A percentile compares a stretch with the other conserved stretches of the same genome.
Evolutionary conservation across 495 filamentous ascomycete genomes (phyloP).

Genomic region (Rusavskia elegans): DNA sequence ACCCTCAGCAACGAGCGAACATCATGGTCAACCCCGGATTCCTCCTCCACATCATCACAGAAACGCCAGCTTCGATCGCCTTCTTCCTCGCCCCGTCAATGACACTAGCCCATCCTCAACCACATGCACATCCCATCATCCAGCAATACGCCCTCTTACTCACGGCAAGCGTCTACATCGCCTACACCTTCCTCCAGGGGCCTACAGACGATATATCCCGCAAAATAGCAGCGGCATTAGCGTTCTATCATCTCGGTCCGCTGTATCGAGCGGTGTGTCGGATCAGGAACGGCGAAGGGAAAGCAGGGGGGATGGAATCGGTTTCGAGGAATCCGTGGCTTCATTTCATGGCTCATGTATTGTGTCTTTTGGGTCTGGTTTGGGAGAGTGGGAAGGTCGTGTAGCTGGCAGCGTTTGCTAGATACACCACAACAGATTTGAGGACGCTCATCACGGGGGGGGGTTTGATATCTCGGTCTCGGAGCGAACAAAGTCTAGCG

Average conservation of each 20-base stretch:
- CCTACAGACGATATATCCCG: slow-evolving; percentile 1
- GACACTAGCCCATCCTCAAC: slow-evolving; percentile 15
- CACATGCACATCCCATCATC: slow-evolving; percentile 17
- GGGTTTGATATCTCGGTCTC: neutral
- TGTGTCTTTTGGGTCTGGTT: neutral
- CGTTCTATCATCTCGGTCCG: slow-evolving; percentile 21
- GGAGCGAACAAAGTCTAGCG: neutral
- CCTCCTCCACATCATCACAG: slow-evolving; percentile 18
- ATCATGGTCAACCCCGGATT: slow-evolving; percentile 9
- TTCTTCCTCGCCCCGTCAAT: slow-evolving; percentile 18
- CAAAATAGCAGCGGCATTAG: slow-evolving; percentile 16
- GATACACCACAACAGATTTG: neutral
- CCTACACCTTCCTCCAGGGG: slow-evolving; percentile 13
- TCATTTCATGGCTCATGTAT: slow-evolving; percentile 3
- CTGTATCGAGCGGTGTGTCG: slow-evolving; percentile 12
- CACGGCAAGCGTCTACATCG: slow-evolving; percentile 16
- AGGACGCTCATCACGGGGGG: neutral
- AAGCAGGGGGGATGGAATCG: neutral
- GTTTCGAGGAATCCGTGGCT: slow-evolving; percentile 2
- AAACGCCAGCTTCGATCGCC: slow-evolving; percentile 18
- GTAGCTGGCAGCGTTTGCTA: neutral
- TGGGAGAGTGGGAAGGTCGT: neutral
- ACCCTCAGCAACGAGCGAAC: too few species aligned
- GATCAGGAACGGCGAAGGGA: neutral
- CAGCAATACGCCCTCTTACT: slow-evolving; percentile 22